Evolutionary conservation across 208 protist genomes (phyloP).

Genomic region (Trypanosomatidae sp.): DNA sequence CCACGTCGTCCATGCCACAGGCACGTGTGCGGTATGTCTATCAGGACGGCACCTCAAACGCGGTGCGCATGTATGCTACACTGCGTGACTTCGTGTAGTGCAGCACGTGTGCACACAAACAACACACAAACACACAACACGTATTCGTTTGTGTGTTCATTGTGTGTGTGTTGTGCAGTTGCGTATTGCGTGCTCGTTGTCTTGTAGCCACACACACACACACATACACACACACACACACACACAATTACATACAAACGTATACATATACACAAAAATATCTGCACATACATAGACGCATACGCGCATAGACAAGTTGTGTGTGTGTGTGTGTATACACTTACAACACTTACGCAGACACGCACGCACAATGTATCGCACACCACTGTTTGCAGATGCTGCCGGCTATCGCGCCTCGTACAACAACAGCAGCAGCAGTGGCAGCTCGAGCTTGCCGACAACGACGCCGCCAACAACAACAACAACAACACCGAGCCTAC

Average conservation of each 20-base stretch:
- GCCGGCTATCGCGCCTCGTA: too few relatives aligned
- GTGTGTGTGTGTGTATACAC: not conserved
- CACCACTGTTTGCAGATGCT: too few relatives aligned
- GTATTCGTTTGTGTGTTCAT: conserved; percentile 1
- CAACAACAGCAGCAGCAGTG: too few relatives aligned
- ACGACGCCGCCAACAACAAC: too few relatives aligned
- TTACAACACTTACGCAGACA: not conserved
- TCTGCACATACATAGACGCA: not conserved
- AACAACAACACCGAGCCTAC: too few relatives aligned
- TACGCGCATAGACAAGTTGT: not conserved
- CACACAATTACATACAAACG: not conserved
- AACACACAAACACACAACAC: too few relatives aligned
- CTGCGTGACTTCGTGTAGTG: conserved; percentile 42
- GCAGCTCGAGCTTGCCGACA: too few relatives aligned
- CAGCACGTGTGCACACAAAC: not conserved
- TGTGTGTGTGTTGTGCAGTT: not conserved
- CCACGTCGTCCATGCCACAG: too few relatives aligned
- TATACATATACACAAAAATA: not conserved
- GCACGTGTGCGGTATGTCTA: conserved; percentile 37
- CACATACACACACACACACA: not conserved
- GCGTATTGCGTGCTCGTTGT: too few relatives aligned
- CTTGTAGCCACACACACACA: not conserved
- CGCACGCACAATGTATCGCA: too few relatives aligned
- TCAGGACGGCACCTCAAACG: conserved; percentile 74
- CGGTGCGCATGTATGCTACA: conserved; percentile 55